These are phyloP conservation scores for Candida sonorensis DNA, from an alignment of 805 yeast genomes.

Conservation along the genomic window DNA sequence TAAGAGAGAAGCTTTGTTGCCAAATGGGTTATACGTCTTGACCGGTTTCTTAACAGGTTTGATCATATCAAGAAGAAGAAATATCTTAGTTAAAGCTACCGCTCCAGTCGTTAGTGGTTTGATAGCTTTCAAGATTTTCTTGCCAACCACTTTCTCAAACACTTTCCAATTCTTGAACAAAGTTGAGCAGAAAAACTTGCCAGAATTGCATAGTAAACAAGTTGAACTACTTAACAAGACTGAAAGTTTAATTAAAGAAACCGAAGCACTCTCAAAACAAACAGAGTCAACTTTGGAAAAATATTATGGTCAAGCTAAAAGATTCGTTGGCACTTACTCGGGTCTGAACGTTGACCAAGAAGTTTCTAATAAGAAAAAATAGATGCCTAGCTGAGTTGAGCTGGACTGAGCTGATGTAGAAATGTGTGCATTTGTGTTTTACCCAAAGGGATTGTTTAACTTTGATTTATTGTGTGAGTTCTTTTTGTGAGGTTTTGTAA, in stretches of 20 bases:
- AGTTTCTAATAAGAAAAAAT: conserved; percentile 41
- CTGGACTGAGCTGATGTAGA: too few relatives aligned
- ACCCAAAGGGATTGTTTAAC: too few relatives aligned
- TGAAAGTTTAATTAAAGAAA: conserved; percentile 34
- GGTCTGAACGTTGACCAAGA: conserved; percentile 64
- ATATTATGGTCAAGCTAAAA: conserved; percentile 29
- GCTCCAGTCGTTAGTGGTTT: conserved; percentile 58
- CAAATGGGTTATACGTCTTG: conserved; percentile 61
- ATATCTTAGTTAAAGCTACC: conserved; percentile 43
- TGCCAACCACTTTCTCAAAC: conserved; percentile 67
- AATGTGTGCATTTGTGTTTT: too few relatives aligned
- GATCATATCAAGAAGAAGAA: conserved; percentile 63
- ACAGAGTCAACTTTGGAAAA: conserved; percentile 32
- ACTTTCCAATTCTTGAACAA: conserved; percentile 51
- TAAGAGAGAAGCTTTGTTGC: conserved; percentile 61
- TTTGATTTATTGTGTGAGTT: too few relatives aligned
- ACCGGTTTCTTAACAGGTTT: conserved; percentile 70
- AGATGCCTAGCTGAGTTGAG: too few relatives aligned
- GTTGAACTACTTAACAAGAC: conserved; percentile 40
- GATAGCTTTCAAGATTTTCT: conserved; percentile 57
- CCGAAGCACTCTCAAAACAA: conserved; percentile 36
- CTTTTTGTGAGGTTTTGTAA: too few relatives aligned
- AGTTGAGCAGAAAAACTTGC: conserved; percentile 53
- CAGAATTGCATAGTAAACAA: conserved; percentile 60
- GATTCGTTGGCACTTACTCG: conserved; percentile 46